These are phyloP conservation scores for Amniculicola lignicola DNA, from an alignment of 495 filamentous ascomycete species.

Conservation along the genomic window DNA sequence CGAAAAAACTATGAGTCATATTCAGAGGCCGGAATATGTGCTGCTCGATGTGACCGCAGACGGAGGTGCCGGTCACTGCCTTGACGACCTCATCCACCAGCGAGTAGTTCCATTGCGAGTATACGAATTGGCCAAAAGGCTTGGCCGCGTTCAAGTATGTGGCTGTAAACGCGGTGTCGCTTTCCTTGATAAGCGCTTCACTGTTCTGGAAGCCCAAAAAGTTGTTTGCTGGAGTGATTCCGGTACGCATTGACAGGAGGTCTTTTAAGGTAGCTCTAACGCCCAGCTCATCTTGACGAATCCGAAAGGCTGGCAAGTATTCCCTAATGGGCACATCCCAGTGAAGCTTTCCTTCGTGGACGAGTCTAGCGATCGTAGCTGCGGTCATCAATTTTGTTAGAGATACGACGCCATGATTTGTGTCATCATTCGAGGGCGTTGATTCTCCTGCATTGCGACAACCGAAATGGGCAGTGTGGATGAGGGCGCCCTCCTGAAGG, in stretches of 20 bases:
- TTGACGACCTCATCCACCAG: conserved; percentile 9
- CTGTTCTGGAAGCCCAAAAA: conserved; percentile 5
- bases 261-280: conserved; percentile 2
- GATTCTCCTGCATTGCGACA: background rate
- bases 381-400: conserved; percentile 44
- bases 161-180: background rate
- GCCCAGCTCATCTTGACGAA: background rate
- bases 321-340: conserved; percentile 32
- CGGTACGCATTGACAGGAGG: conserved; percentile 5
- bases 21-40: conserved; percentile 3
- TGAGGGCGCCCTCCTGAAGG: background rate
- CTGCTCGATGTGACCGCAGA: background rate
- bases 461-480: conserved; percentile 8
- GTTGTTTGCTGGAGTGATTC: background rate
- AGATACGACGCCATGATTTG: conserved; percentile 43
- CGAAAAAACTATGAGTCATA: background rate
- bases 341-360: conserved; percentile 33
- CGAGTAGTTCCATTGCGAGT: conserved; percentile 18
- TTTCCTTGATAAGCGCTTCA: background rate
- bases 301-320: conserved; percentile 35
- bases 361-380: conserved; percentile 40
- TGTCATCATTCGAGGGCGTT: conserved; percentile 33
- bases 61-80: background rate
- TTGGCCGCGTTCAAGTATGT: background rate
- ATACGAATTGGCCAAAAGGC: conserved; percentile 5